Evolutionary conservation across 2,329 filamentous ascomycete genomes (phyloP), one percentile per base, ranked within the genome.

Genomic region (Fusarium falciforme): DNA sequence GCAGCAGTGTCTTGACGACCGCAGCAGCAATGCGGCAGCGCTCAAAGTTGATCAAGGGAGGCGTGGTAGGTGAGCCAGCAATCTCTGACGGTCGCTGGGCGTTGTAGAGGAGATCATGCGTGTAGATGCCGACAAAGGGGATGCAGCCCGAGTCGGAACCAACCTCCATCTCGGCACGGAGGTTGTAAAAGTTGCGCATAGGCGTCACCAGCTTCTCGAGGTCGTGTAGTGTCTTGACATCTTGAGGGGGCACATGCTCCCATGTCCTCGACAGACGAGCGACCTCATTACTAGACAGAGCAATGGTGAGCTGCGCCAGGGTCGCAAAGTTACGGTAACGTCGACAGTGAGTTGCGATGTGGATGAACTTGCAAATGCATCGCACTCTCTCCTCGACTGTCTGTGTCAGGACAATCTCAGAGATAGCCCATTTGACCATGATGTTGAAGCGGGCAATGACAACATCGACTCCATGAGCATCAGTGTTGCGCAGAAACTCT

Each of bases 391-490:
- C 94, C 70, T 92, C 90, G 12, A 92, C 83, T 65, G 91, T 85
- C 73, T 92, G 89, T 0, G 93, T 96, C 57, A 96, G 87, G 10
- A 96, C 89, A 73, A 93, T 89, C 81, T 96, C 93, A 1, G 93
- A 96, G 31, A 95, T 89, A 31, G 91, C 92, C 94, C 94, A 96
- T 81, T 96, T 96, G 70, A 95, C 93, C 85, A 96, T 93, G 72
- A 96, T 90, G 81, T 96, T 96, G 85, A 96, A 96, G 58, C 94
- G 92, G 10, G 94, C 93, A 80, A 96, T 93, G 57, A 95, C 93
- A 25, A 96, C 92, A 79, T 96, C 93, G 40, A 96, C 92, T 16
- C 94, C 94, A 63, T 89, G 89, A 2, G 92, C 91, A 76, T 94
- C 91, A 49, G 91, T 89, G 59, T 91, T 91, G 61, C 92, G 90